A percentile compares a stretch with the other conserved stretches of the same genome.
Conservation (phyloP, 306 rosid species). For the Lathyrus tuberosus region DNA sequence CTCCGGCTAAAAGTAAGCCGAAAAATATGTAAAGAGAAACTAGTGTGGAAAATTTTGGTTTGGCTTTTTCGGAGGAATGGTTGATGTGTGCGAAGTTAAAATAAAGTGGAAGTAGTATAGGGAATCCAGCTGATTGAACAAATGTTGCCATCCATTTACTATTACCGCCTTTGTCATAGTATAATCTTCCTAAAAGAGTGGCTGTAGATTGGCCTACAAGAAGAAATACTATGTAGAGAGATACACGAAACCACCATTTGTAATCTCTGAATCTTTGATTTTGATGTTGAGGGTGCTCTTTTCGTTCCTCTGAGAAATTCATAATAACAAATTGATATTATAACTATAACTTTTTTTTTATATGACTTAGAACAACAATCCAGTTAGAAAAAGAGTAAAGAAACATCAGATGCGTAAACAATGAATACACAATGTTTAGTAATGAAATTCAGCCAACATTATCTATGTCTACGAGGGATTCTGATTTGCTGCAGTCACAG, state of each 20-base stretch:
- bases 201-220: conserved; percentile 62
- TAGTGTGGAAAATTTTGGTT: conserved; percentile 37
- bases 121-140: conserved; percentile 74
- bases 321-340: not conserved
- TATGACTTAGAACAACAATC: not conserved
- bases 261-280: conserved; percentile 36
- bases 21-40: conserved; percentile 45
- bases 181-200: conserved; percentile 58
- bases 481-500: too few species aligned
- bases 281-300: conserved; percentile 25
- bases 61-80: conserved; percentile 33
- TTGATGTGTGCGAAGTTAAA: conserved; percentile 29
- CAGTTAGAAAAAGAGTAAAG: not conserved
- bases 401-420: not conserved
- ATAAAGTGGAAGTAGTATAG: conserved; percentile 54
- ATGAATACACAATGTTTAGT: not conserved
- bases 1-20: conserved; percentile 49
- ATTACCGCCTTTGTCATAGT: conserved; percentile 66
- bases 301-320: conserved; percentile 40
- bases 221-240: conserved; percentile 47
- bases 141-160: conserved; percentile 77
- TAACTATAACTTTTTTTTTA: not conserved
- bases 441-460: not conserved
- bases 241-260: conserved; percentile 58
- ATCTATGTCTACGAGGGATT: too few species aligned